Base-by-base conservation (phyloP, 2,329 filamentous ascomycete genomes). In the Calonectria pteridis region DNA sequence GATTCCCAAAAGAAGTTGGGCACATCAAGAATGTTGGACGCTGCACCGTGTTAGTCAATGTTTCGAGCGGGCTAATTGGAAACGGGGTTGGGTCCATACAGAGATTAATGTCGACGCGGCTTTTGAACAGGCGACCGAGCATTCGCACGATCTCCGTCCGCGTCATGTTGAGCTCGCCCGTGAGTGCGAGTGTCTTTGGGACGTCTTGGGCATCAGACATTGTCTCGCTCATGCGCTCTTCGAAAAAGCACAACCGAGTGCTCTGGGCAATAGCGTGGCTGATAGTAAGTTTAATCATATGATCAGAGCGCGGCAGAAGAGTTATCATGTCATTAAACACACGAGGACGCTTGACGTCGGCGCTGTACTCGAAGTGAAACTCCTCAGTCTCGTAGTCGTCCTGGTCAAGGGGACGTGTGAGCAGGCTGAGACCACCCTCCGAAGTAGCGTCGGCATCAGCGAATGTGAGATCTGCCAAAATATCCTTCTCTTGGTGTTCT, bases 241-340 rank as follows among this genome's bases (percentile, higher is more conserved):
- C 97, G 80, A 99, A 99, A 83, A 97, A 95, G 82, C 94, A 97
- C 50, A 99, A 88, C 84, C 98, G 98, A 0, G 97, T 99, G 84
- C 96, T 98, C 85, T 99, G 97, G 0, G 95, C 95, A 78, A 99
- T 98, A 46, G 96, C 97, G 83, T 99, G 97, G 83, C 94, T 97
- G 87, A 99, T 99, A 40, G 96, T 95, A 20, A 99, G 89, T 85
- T 98, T 98, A 83, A 98, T 98, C 96, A 99, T 98, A 86, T 99
- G 97, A 85, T 99, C 97, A 33, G 89, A 91, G 49, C 95, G 93
- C 73, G 95, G 97, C 75, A 97, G 90, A 55, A 99, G 87, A 0
- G 97, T 99, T 80, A 99, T 98, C 97, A 99, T 99, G 84, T 99
- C 97, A 85, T 99, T 98, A 87, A 97, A 99, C 35, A 99, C 94